phyloP scores from a whole-genome alignment of 2,329 filamentous ascomycete genomes.

The Fusarium sp. region DNA sequence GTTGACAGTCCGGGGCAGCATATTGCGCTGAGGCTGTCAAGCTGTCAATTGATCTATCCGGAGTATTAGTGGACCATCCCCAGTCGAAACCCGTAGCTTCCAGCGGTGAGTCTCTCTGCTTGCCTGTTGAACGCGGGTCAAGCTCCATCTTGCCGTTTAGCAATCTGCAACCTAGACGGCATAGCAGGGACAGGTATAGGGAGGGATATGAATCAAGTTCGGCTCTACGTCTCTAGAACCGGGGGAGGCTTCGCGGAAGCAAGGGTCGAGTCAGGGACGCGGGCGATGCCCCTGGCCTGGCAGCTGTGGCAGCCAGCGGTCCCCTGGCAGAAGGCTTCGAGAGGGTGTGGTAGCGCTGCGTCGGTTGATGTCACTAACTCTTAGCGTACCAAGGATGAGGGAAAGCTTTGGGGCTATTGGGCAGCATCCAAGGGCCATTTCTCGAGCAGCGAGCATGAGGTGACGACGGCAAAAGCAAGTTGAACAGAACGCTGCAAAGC shows the following conservation, averaged over 20 bases:
- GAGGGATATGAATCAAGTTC: slow-evolving; percentile 32
- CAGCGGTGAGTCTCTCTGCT: slow-evolving; percentile 35
- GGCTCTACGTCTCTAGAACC: slow-evolving; percentile 17
- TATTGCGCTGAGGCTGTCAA: slow-evolving; percentile 15
- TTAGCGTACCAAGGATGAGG: slow-evolving; percentile 40
- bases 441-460: slow-evolving; percentile 10
- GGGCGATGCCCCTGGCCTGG: slow-evolving; percentile 27
- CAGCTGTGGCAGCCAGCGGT: slow-evolving; percentile 33
- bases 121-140: slow-evolving; percentile 23
- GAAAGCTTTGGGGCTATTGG: slow-evolving; percentile 7
- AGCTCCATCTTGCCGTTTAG: slow-evolving; percentile 19
- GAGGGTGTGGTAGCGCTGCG: slow-evolving; percentile 29
- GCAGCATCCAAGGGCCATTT: slow-evolving; percentile 4
- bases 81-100: slow-evolving; percentile 21
- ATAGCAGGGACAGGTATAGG: slow-evolving; percentile 38
- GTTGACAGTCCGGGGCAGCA: slow-evolving; percentile 8
- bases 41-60: slow-evolving; percentile 22
- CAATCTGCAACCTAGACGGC: slow-evolving; percentile 38
- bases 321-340: slow-evolving; percentile 23
- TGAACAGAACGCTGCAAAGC: slow-evolving; percentile 3
- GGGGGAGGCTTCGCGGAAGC: slow-evolving; percentile 35
- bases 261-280: slow-evolving; percentile 37
- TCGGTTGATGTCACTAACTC: slow-evolving; percentile 37
- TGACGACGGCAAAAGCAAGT: slow-evolving; percentile 28
- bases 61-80: slow-evolving; percentile 20